Evolutionary conservation across 2,329 filamentous ascomycete species (phyloP).

Genomic region (Lecanoromycetidae sp.): DNA sequence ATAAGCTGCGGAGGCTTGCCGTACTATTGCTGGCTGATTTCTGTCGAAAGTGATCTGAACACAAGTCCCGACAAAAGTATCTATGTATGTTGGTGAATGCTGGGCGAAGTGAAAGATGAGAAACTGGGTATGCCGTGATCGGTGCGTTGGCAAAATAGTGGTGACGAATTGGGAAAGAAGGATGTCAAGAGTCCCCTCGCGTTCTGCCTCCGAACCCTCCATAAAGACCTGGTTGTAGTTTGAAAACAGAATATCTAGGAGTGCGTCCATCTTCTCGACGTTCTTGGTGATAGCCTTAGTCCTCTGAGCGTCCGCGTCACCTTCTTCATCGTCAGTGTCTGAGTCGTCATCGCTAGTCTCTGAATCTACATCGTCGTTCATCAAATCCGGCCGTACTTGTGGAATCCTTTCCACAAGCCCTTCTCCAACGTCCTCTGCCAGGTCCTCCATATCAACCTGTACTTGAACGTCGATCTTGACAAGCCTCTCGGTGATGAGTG

Average conservation of each 20-base stretch:
- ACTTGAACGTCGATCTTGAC: conserved; percentile 95
- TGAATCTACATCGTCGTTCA: conserved; percentile 50
- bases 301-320: conserved; percentile 35
- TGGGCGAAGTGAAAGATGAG: conserved; percentile 93
- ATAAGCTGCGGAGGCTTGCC: conserved; percentile 80
- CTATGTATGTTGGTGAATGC: conserved; percentile 61
- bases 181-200: conserved; percentile 62
- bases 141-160: conserved; percentile 80
- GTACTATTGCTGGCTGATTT: conserved; percentile 54
- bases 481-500: conserved; percentile 70
- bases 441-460: conserved; percentile 81
- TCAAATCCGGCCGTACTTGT: conserved; percentile 41
- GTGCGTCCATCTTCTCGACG: conserved; percentile 80
- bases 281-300: conserved; percentile 66
- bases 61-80: conserved; percentile 70
- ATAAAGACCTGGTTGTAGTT: conserved; percentile 66
- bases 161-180: conserved; percentile 75
- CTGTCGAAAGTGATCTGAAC: conserved; percentile 62
- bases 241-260: conserved; percentile 76
- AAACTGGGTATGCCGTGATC: conserved; percentile 88
- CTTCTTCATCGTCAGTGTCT: conserved; percentile 48
- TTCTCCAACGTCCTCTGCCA: conserved; percentile 77
- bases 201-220: conserved; percentile 54
- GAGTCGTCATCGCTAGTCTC: conserved; percentile 51
- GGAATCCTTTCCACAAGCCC: conserved; percentile 50